Conservation (phyloP, 345 rosid species). For the Aegle marmelos region DNA sequence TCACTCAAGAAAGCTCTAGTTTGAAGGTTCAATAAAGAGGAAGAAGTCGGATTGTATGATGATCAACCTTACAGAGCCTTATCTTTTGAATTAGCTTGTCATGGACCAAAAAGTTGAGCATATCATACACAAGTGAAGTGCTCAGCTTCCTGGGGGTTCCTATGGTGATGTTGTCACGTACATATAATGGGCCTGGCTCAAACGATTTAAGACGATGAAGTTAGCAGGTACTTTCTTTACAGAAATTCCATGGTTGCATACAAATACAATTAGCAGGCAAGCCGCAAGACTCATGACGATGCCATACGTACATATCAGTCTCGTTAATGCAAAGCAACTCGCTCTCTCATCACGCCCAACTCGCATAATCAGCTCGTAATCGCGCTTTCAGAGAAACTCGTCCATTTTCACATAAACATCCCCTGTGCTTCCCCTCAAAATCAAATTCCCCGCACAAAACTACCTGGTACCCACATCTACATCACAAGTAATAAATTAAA, state of each 20-base stretch:
- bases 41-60: neutral
- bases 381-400: too few relatives aligned
- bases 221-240: neutral
- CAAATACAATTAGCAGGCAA: too few relatives aligned
- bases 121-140: neutral
- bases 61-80: neutral
- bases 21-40: neutral
- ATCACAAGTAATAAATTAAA: too few relatives aligned
- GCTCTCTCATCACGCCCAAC: too few relatives aligned
- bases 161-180: neutral
- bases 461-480: too few relatives aligned
- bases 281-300: too few relatives aligned
- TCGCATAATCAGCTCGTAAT: too few relatives aligned
- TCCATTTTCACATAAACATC: too few relatives aligned
- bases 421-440: too few relatives aligned
- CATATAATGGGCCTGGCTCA: neutral
- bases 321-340: too few relatives aligned
- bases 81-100: conserved; percentile 6
- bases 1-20: neutral
- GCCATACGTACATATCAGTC: too few relatives aligned
- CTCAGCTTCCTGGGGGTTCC: neutral
- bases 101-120: neutral
- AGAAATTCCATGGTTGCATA: neutral
- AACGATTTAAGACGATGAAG: neutral
- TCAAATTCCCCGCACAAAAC: too few relatives aligned